phyloP scores from a whole-genome alignment of 2,329 filamentous ascomycete genomes.

The Westerdykella aurantiaca region DNA sequence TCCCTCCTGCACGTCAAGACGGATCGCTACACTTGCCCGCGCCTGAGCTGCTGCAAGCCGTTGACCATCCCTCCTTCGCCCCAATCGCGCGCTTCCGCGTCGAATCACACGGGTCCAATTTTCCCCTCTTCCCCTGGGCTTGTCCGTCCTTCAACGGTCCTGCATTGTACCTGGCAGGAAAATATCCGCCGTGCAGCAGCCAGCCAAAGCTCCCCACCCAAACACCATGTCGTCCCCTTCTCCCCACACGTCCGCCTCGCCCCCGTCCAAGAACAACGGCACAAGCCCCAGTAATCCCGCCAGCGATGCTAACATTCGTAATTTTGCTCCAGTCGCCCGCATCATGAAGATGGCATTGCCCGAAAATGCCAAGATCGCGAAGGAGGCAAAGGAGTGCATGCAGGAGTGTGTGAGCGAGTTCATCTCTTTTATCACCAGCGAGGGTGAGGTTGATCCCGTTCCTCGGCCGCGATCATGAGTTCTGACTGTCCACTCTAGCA shows the following conservation, averaged over 20 bases:
- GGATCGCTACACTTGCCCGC: constrained; percentile 38
- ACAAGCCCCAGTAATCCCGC: constrained; percentile 35
- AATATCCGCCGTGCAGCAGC: constrained; percentile 37
- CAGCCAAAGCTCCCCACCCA: too few species aligned
- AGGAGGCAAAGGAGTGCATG: constrained; percentile 99
- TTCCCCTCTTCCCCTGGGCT: constrained; percentile 2
- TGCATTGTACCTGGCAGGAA: constrained; percentile 23
- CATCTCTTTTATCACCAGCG: constrained; percentile 98
- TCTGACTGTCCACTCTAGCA: constrained; percentile 50
- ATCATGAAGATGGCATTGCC: constrained; percentile 99
- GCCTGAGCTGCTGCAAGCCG: constrained; percentile 40
- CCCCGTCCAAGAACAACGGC: constrained; percentile 20
- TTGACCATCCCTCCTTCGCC: constrained; percentile 39
- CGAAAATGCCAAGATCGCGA: constrained; percentile 98
- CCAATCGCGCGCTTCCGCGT: constrained; percentile 42
- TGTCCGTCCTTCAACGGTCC: constrained; percentile 8
- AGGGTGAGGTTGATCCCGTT: constrained; percentile 59
- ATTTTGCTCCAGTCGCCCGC: constrained; percentile 91
- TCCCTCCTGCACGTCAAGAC: constrained; percentile 33
- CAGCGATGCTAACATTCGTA: constrained; percentile 88
- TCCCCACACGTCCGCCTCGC: constrained; percentile 33
- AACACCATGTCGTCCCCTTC: constrained; percentile 43
- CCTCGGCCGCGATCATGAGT: constrained; percentile 1
- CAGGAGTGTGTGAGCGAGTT: constrained; percentile 99
- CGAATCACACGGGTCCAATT: constrained; percentile 41